Conservation (phyloP, 306 rosid species). For the Prunus mongolica region DNA sequence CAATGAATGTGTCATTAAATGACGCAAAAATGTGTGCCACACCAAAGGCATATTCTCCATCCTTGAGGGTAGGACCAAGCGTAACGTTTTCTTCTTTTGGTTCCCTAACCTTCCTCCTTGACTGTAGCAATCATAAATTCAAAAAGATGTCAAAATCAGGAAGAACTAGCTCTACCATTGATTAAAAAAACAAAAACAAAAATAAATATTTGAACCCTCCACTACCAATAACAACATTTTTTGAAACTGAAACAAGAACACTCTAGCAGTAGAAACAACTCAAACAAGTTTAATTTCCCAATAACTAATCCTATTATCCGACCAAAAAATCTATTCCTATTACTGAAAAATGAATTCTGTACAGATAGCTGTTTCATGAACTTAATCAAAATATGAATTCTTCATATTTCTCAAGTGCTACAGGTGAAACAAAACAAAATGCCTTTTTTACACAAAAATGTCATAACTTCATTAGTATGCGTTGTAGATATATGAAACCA, state of each 20-base stretch:
- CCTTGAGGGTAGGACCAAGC: conserved; percentile 78
- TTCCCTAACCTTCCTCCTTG: conserved; percentile 72
- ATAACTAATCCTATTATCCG: not conserved
- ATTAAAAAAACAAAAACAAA: not conserved
- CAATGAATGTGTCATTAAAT: conserved; percentile 82
- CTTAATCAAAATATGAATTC: too few species aligned
- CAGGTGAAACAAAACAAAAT: too few species aligned
- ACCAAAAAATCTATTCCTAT: not conserved
- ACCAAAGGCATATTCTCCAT: conserved; percentile 80
- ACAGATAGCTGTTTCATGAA: too few species aligned
- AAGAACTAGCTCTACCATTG: not conserved
- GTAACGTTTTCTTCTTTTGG: conserved; percentile 92
- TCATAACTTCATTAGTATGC: too few species aligned
- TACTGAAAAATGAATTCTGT: too few species aligned
- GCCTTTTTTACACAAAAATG: too few species aligned
- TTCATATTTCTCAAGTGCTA: too few species aligned
- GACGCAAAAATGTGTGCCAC: conserved; percentile 85
- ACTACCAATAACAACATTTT: not conserved
- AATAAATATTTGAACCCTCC: not conserved
- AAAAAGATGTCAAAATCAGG: not conserved
- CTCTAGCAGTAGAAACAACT: not conserved
- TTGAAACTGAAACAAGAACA: not conserved
- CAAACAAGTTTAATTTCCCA: too few species aligned
- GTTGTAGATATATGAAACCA: too few species aligned
- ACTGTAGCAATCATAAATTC: not conserved